phyloP scores from a whole-genome alignment of 768 basidiomycete genomes.

The Leucosporidium creatinivorum region DNA sequence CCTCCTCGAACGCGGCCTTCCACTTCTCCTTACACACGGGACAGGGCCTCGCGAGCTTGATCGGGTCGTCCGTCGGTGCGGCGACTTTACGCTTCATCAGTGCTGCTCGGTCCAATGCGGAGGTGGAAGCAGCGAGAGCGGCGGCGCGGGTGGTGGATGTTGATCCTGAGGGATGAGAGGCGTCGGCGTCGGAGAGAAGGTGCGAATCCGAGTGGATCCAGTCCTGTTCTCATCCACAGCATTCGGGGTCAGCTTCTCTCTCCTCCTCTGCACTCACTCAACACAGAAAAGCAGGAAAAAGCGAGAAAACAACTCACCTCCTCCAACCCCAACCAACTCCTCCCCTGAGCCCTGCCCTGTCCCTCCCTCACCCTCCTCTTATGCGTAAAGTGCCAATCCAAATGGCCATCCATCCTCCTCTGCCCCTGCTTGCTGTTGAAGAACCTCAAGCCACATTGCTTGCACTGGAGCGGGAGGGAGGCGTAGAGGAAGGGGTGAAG shows the following conservation, averaged over 20 bases:
- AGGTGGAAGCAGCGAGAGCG: background rate
- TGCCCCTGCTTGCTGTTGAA: constrained; percentile 63
- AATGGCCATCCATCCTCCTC: constrained; percentile 71
- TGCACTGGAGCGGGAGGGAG: constrained; percentile 73
- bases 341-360: constrained; percentile 72
- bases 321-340: constrained; percentile 64
- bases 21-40: constrained; percentile 93
- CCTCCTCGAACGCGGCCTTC: constrained; percentile 85
- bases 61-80: constrained; percentile 65
- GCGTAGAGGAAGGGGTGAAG: constrained; percentile 57
- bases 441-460: constrained; percentile 86
- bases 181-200: background rate
- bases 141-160: background rate
- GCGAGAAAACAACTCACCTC: constrained; percentile 12
- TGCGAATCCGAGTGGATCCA: constrained; percentile 56
- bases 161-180: background rate
- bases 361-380: constrained; percentile 59
- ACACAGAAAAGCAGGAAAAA: background rate
- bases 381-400: constrained; percentile 94
- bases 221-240: constrained; percentile 51
- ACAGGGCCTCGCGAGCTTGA: constrained; percentile 64
- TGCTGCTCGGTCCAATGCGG: constrained; percentile 51
- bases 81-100: constrained; percentile 58
- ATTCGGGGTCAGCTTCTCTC: background rate
- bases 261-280: background rate